These are phyloP conservation scores for Yarrowia keelungensis DNA, from an alignment of 805 yeast genomes.

Conservation along the genomic window DNA sequence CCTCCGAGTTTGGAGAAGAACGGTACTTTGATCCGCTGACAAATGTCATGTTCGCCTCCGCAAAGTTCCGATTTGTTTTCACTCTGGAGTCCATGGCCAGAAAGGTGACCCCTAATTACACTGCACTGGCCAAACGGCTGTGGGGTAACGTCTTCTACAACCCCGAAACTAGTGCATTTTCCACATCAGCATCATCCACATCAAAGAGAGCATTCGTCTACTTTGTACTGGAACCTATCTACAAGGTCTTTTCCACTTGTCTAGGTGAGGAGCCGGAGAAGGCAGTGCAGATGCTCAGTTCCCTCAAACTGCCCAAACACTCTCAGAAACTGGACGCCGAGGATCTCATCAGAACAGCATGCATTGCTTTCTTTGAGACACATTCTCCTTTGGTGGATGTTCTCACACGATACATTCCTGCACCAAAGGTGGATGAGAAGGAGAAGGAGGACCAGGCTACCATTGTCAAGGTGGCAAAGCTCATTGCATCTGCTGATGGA, in stretches of 20 bases:
- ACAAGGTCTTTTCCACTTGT: constrained; percentile 24
- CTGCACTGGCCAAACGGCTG: constrained; percentile 59
- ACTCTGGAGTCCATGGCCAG: constrained; percentile 68
- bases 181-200: constrained; percentile 46
- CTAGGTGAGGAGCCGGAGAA: constrained; percentile 54
- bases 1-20: constrained; percentile 29
- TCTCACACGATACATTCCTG: constrained; percentile 46
- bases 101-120: constrained; percentile 48
- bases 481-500: constrained; percentile 63
- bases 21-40: constrained; percentile 59
- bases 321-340: constrained; percentile 59
- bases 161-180: constrained; percentile 55
- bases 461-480: constrained; percentile 64
- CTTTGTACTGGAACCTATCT: constrained; percentile 60
- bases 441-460: constrained; percentile 51
- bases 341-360: constrained; percentile 62
- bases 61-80: constrained; percentile 68
- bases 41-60: constrained; percentile 79
- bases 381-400: constrained; percentile 62
- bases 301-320: constrained; percentile 50
- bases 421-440: constrained; percentile 14
- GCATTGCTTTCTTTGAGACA: constrained; percentile 60
- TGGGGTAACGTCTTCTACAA: constrained; percentile 81
- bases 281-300: constrained; percentile 47
- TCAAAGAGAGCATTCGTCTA: constrained; percentile 59